Conservation (phyloP, 1,284 basidiomycete species). For the Chondrostereum purpureum region DNA sequence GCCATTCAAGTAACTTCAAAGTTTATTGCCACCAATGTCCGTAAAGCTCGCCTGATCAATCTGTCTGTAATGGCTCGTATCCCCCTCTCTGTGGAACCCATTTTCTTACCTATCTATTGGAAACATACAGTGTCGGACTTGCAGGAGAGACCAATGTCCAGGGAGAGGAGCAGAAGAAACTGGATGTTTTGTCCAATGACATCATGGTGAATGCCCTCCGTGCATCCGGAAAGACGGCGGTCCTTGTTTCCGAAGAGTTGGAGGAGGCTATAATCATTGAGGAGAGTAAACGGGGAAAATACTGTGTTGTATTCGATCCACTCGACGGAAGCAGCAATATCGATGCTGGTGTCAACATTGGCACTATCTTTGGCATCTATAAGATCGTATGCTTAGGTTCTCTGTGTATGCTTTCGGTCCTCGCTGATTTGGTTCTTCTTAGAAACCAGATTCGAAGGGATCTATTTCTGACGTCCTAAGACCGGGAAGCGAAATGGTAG, state of each 20-base stretch:
- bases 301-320: constrained; percentile 98
- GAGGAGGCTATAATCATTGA: constrained; percentile 92
- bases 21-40: constrained; percentile 98
- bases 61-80: constrained; percentile 52
- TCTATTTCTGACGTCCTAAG: constrained; percentile 84
- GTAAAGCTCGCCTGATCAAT: constrained; percentile 96
- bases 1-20: constrained; percentile 95
- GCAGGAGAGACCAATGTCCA: constrained; percentile 96
- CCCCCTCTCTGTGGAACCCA: neutral
- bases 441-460: constrained; percentile 75
- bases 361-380: constrained; percentile 99
- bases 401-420: too few species aligned
- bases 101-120: neutral
- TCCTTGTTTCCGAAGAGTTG: constrained; percentile 95
- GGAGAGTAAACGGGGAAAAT: constrained; percentile 71
- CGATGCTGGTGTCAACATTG: constrained; percentile 99
- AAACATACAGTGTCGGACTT: constrained; percentile 69
- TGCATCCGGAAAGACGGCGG: constrained; percentile 92
- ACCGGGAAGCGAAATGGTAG: constrained; percentile 96
- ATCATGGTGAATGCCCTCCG: constrained; percentile 98
- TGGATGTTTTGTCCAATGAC: constrained; percentile 96
- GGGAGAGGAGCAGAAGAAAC: constrained; percentile 99
- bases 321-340: constrained; percentile 98
- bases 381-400: constrained; percentile 75
- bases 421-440: constrained; percentile 7